phyloP scores from a whole-genome alignment of 257 asterid species.

The Striga asiatica region DNA sequence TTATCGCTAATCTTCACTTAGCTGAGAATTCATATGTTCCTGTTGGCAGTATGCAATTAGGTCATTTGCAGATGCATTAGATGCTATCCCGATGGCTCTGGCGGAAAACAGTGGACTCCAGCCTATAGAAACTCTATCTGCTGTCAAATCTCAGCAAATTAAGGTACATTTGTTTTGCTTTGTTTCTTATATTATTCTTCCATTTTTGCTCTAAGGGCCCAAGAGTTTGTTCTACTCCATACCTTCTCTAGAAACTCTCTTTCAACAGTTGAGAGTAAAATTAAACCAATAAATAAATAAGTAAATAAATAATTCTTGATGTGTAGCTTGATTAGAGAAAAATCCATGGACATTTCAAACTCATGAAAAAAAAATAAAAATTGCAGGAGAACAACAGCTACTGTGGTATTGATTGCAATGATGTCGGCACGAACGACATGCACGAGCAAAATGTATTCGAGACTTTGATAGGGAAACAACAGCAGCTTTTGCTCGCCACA shows the following conservation, averaged over 20 bases:
- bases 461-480: constrained; percentile 80
- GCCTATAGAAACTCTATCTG: constrained; percentile 89
- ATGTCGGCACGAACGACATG: constrained; percentile 82
- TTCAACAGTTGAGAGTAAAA: not conserved
- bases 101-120: constrained; percentile 95
- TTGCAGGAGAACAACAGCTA: constrained; percentile 58
- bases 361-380: not conserved
- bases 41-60: constrained; percentile 76
- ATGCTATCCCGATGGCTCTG: constrained; percentile 94
- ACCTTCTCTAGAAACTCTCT: not conserved
- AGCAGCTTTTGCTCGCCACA: constrained; percentile 76
- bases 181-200: not conserved
- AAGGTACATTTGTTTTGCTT: constrained; percentile 35
- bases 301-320: too few species aligned
- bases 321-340: not conserved
- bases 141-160: constrained; percentile 86
- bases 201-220: not conserved
- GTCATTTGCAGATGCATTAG: constrained; percentile 94
- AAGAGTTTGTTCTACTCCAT: not conserved
- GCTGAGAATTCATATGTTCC: constrained; percentile 9
- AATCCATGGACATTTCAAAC: not conserved
- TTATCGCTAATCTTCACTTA: not conserved
- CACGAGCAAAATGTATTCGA: constrained; percentile 79
- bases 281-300: too few species aligned
- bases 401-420: constrained; percentile 82